Evolutionary conservation across 2,329 filamentous ascomycete genomes (phyloP), one percentile per base, ranked within the genome.

Genomic region (Diaporthe velutina): DNA sequence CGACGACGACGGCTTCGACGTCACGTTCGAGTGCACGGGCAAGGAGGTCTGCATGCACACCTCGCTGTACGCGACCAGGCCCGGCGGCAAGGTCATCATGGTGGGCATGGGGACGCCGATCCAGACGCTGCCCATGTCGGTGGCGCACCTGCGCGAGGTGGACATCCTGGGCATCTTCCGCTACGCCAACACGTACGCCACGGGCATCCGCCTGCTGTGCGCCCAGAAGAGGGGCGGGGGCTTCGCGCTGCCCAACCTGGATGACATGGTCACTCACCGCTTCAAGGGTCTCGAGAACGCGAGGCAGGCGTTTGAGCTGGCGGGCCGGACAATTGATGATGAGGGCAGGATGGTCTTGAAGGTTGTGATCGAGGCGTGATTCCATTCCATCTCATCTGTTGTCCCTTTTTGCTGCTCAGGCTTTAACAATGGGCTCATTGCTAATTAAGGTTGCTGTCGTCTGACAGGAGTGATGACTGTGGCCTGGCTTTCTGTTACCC

Each of bases 21-120:
- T 93, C 7, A 90, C 93, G 0, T 95, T 95, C 77, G 93, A 95
- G 83, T 95, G 93, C 80, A 95, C 93, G 0, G 93, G 93, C 38
- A 94, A 95, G 76, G 93, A 94, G 76, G 87, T 90, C 0, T 95
- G 93, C 81, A 92, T 94, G 84, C 93, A 95, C 81, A 93, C 92
- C 2, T 89, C 91, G n/a, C 90, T 95, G 28, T 95, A 93, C 78
- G 92, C 92, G 4, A 92, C 93, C 13, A 88, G 88, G 74, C 88
- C 93, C 0, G 94, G 93, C 35, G 93, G 93, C 25, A 93, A 92
- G 78, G 87, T 95, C 66, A 88, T 95, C 82, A 91, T 95, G 82
- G 93, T 96, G 33, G 94, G 93, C 71, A 95, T 95, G 93, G 94
- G 94, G 50, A 93, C 90, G 7, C 93, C 93, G 0, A 89, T 95